These are phyloP conservation scores for Monilinia fructicola DNA, from an alignment of 2,329 filamentous ascomycete species.

Conservation along the genomic window DNA sequence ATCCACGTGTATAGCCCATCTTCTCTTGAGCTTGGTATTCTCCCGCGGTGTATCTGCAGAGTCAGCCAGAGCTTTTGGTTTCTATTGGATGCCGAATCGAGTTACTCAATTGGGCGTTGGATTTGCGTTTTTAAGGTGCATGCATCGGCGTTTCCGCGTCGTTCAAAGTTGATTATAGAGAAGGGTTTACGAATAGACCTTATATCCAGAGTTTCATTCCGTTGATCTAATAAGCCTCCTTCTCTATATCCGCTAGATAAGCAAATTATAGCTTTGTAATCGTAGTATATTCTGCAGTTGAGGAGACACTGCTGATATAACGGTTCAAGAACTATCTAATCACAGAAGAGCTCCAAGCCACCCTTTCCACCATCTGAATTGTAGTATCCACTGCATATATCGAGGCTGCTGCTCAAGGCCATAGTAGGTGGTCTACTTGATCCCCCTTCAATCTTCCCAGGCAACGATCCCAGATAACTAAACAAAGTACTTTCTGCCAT, in stretches of 20 bases:
- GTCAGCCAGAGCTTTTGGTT: neutral
- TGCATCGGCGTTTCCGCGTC: conserved; percentile 21
- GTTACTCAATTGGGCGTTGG: conserved; percentile 2
- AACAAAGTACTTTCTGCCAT: neutral
- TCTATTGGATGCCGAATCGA: conserved; percentile 16
- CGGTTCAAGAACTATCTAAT: neutral
- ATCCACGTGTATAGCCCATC: conserved; percentile 8
- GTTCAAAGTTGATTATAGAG: conserved; percentile 13
- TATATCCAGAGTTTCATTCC: neutral
- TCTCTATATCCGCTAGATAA: neutral
- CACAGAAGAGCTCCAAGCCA: neutral
- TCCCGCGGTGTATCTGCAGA: conserved; percentile 10
- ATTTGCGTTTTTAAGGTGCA: conserved; percentile 12
- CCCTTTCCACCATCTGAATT: neutral
- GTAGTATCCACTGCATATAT: neutral
- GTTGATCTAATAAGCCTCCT: neutral
- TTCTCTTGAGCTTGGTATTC: conserved; percentile 4
- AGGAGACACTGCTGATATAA: neutral
- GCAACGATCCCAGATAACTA: neutral
- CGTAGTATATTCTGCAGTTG: neutral
- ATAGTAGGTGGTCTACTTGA: neutral
- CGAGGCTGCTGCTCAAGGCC: neutral
- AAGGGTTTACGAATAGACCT: conserved; percentile 6
- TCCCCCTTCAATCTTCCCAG: neutral
- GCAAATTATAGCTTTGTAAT: neutral